Percentiles rank a stretch among this genome's conserved stretches.
phyloP scores from a whole-genome alignment of 495 filamentous ascomycete genomes.

The Talaromyces nanjingensis region DNA sequence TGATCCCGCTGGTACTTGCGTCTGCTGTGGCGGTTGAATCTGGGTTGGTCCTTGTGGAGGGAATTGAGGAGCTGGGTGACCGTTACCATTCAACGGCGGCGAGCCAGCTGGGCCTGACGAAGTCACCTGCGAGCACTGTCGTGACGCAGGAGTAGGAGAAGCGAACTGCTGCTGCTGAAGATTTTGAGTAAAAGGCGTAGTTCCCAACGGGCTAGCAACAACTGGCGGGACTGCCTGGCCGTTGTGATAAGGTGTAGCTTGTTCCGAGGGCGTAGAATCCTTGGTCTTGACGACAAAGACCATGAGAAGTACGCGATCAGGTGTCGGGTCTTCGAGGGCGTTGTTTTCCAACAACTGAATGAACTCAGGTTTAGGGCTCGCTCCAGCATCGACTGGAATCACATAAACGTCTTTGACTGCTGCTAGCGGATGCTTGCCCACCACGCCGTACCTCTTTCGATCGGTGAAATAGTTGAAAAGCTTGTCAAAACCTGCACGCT shows the following conservation, averaged over 20 bases:
- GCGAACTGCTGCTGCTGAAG: constrained; percentile 20
- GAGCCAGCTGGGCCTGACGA: constrained; percentile 12
- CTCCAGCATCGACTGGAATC: constrained; percentile 62
- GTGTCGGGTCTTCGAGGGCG: constrained; percentile 55
- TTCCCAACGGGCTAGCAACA: constrained; percentile 39
- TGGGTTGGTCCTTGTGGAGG: constrained; percentile 26
- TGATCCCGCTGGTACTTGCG: constrained; percentile 13
- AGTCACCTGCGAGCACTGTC: constrained; percentile 17
- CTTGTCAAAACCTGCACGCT: constrained; percentile 52
- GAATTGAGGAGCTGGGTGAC: background rate
- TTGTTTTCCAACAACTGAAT: constrained; percentile 70
- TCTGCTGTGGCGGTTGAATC: constrained; percentile 19
- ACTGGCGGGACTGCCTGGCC: constrained; percentile 24
- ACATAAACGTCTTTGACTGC: constrained; percentile 73
- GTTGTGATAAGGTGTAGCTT: constrained; percentile 36
- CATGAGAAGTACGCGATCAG: constrained; percentile 66
- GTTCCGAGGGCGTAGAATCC: constrained; percentile 32
- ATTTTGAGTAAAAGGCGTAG: constrained; percentile 30
- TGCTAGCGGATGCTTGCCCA: constrained; percentile 58
- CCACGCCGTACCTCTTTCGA: constrained; percentile 73
- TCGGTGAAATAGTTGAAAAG: constrained; percentile 74
- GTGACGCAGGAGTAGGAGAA: constrained; percentile 22
- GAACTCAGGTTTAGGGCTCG: constrained; percentile 57
- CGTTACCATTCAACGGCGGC: background rate
- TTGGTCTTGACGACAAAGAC: constrained; percentile 64